Evolutionary conservation across 2,329 filamentous ascomycete species (phyloP), one percentile per base, ranked within the genome.

Genomic region (Nothophoma quercina): DNA sequence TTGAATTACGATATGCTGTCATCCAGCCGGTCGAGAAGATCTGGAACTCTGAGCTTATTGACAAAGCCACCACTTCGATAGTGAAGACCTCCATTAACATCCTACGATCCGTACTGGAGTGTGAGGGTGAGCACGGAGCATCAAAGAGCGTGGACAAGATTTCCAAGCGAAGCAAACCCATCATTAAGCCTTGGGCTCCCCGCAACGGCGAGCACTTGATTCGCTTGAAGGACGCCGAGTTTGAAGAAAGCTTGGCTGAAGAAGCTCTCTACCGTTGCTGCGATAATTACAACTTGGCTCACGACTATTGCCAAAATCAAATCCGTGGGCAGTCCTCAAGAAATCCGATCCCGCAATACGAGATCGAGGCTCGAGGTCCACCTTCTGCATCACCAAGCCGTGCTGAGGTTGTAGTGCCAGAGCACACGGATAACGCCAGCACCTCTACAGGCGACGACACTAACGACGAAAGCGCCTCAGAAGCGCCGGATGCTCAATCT

Each of bases 231-330:
- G 78, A 80, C 7, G 53, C 41, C 23, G 78, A 78, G 47, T 81
- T 80, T 1, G 85, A 86, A 16, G 77, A 83, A 34, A 83, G 85
- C 10, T 79, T 97, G 44, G 88, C 84, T 6, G 82, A 84, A 25
- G 93, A 98, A 74, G 92, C 90, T 23, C 77, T 95, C 0, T 97
- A 91, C 71, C 86, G 93, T 47, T 90, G 90, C 64, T 89, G 91
- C 65, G 90, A 91, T 49, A 83, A 83, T 45, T 64, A 75, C 4
- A 71, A 77, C 2, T 76, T 79, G 21, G 86, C 91, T 6, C 78
- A 81, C 26, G 89, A 95, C 49, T 98, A 98, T 70, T 95, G 90
- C 68, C 80, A 79, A 49, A 84, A 86, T 12, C 84, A 89, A 54
- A 77, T 74, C 38, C 78, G 81, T 48, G 81, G 85, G 34, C 73